Base-by-base conservation (phyloP, 2,329 filamentous ascomycete genomes). In the Ceratocystis diversiconidia region DNA sequence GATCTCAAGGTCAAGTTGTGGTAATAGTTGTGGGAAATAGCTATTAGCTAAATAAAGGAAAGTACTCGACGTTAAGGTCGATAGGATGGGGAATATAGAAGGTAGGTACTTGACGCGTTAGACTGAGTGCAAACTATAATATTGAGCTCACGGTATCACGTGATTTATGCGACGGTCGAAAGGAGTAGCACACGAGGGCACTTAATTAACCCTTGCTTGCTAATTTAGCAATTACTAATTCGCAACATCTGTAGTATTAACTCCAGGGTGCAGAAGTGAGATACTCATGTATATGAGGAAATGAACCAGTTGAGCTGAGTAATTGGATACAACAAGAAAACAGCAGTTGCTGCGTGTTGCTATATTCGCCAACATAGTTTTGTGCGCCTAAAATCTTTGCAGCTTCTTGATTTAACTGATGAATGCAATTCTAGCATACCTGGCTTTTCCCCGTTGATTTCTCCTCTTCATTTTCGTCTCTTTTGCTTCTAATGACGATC, bases 361-460 rank as follows among this genome's bases (percentile, higher is more conserved):
- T 59, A 36, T 59, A 57, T 59, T 59, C 6, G 8, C 19, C 55
- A 59, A 59, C n/a, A 30, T 59, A 28, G 7, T 59, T 36, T 59
- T 59, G 55, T 59, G 55, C 55, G 55, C 46, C 30, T 28, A 59
- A 32, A 61, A 61, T 30, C 15, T 63, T 41, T 32, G 46, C 62
- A 25, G 28, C 46, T 63, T 55, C 15, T 25, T 55, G 8, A 36
- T 36, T 59, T 59, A 25, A 41, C 36, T 41, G 12, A 41, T 15
- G 36, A 41, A 41, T 41, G 36, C 36, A 41, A 59, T 36, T 59
- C 28, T 36, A 30, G 55, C 22, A 59, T 59, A 59, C 19, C 28
- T 59, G 55, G 55, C 25, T 32, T 62, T 50, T 62, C 30, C 28
- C n/a, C 4, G 22, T 19, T n/a, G 32, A 32, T 62, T 62, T 50